Percentiles rank a stretch among this genome's conserved stretches.
Evolutionary conservation across 441 rosid genomes (phyloP).

Genomic region (Capsella rubella): DNA sequence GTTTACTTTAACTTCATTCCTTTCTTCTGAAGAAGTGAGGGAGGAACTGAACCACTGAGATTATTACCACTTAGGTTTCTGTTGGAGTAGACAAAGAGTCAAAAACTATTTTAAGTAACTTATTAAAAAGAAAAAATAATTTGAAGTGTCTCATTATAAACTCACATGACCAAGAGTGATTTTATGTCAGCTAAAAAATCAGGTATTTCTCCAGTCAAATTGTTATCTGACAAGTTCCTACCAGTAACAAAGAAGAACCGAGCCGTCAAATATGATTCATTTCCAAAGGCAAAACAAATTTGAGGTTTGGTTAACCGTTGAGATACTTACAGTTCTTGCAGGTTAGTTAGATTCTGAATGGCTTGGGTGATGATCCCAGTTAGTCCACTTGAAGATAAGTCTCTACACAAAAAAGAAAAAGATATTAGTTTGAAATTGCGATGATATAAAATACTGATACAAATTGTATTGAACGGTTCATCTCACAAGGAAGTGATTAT

Average conservation of each 20-base stretch:
- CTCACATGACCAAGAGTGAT: constrained; percentile 51
- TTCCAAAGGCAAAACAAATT: neutral
- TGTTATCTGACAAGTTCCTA: constrained; percentile 57
- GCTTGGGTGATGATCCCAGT: constrained; percentile 43
- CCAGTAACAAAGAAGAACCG: neutral
- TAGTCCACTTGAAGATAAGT: constrained; percentile 50
- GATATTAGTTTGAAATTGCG: neutral
- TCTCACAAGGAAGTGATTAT: constrained; percentile 49
- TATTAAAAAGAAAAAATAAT: neutral
- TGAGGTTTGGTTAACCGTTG: neutral
- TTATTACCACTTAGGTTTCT: constrained; percentile 56
- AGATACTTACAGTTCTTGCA: constrained; percentile 47
- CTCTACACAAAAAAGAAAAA: constrained; percentile 34
- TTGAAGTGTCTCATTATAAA: neutral
- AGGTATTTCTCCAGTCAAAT: constrained; percentile 53
- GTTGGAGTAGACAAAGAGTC: neutral
- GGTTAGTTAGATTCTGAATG: constrained; percentile 45
- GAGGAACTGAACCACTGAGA: constrained; percentile 53
- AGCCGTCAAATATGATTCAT: neutral
- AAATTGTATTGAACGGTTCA: neutral
- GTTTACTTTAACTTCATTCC: constrained; percentile 48
- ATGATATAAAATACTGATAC: neutral
- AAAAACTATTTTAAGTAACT: neutral
- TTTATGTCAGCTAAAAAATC: constrained; percentile 47
- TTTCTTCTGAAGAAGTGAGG: constrained; percentile 39